Base-by-base conservation (phyloP, 2,329 filamentous ascomycete species). In the Ophiostoma sp. region DNA sequence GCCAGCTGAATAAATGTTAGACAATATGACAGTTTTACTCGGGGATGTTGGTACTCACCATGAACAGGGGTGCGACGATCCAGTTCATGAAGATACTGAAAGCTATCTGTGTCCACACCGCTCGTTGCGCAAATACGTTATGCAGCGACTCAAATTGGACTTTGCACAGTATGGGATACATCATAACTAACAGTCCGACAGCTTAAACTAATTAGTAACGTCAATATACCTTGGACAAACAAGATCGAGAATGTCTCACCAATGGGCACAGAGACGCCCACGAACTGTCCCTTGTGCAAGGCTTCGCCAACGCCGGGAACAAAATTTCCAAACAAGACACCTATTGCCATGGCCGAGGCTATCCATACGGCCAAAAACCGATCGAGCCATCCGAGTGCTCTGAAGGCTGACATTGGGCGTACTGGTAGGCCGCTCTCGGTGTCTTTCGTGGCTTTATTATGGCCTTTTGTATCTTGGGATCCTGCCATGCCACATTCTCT, bases 161-260 rank as follows among this genome's bases (percentile, higher is more conserved):
- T 78, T 95, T 95, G 84, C 92, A 96, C 0, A 96, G 82, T 72
- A 96, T 96, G 0, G 93, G 93, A 76, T 95, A 96, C 92, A 96
- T 96, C 92, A 96, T 96, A 60, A 96, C 88, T 1, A 96, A 83
- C 0, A 96, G 80, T 0, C 93, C 92, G 67, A 96, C 81, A 0
- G 92, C 92, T 91, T 54, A 1, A 36, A n/a, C 1, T 7, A 66
- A 4, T 57, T 57, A 57, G 23, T 27, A 27, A 27, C 8, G 2
- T 10, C 8, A 27, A 7, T 8, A 23, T n/a, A 17, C 5, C 13
- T 15, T 27, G 35, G 33, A n/a, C 10, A 17, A 5, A 41, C 33
- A 4, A 10, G n/a, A 27, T 13, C 4, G 10, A 15, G 11, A 10
- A 15, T 7, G 1, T 6, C 35, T 23, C 41, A 66, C 62, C 75